phyloP scores from a whole-genome alignment of 2,329 filamentous ascomycete genomes.

The Cercospora sojina region DNA sequence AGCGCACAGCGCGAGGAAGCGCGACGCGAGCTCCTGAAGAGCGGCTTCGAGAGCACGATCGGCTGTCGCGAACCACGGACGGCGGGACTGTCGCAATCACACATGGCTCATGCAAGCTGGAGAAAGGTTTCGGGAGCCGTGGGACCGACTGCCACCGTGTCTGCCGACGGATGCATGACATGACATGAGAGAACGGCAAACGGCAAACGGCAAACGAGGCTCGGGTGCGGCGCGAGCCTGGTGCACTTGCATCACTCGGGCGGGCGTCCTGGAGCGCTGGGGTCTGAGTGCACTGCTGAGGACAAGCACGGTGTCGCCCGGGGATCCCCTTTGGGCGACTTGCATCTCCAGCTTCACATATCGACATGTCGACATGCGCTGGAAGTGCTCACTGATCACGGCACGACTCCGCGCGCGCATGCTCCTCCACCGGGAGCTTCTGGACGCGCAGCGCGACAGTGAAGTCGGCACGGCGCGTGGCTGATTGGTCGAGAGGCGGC shows the following conservation, averaged over 20 bases:
- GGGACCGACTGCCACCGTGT: constrained; percentile 4
- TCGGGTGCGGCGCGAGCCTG: neutral
- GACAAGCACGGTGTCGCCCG: neutral
- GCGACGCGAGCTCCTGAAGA: constrained; percentile 5
- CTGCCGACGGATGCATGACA: constrained; percentile 3
- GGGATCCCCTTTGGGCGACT: neutral
- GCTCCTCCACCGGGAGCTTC: constrained; percentile 3
- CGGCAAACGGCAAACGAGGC: neutral
- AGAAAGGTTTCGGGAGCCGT: constrained; percentile 6
- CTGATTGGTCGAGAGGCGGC: constrained; percentile 8
- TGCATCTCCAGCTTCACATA: neutral
- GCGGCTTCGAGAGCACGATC: neutral
- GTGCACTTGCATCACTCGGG: neutral
- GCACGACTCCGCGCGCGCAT: neutral
- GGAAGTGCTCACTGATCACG: neutral
- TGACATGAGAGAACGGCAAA: neutral
- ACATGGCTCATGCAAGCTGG: constrained; percentile 1
- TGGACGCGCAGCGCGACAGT: neutral
- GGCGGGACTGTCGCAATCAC: constrained; percentile 13
- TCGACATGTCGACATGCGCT: neutral
- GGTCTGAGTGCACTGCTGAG: neutral
- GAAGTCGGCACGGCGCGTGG: neutral
- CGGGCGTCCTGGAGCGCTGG: neutral
- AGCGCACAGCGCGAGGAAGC: neutral
- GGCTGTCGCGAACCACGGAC: constrained; percentile 1